Conservation (phyloP, 1,284 basidiomycete genomes). For the Takashimella koratensis region DNA sequence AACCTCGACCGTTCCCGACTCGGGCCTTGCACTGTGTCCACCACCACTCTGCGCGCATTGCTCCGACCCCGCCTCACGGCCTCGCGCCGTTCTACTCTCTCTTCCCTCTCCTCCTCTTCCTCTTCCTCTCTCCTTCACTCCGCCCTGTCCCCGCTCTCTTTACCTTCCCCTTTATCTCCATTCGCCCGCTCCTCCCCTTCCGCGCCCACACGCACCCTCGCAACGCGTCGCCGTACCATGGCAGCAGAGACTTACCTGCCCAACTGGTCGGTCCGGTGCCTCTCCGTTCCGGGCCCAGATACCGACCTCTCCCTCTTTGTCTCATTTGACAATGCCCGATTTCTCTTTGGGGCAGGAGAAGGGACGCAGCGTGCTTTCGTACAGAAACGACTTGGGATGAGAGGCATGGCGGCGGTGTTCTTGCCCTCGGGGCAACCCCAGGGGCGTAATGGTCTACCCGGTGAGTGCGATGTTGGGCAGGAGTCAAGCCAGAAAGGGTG, state of each 20-base stretch:
- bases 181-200: neutral
- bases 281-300: conserved; percentile 59
- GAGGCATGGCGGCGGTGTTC: conserved; percentile 66
- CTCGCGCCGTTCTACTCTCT: neutral
- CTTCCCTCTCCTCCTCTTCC: neutral
- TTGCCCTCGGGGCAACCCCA: conserved; percentile 63
- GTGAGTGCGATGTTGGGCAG: no score
- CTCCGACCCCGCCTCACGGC: neutral
- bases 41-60: no score
- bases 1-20: no score
- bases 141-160: neutral
- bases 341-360: conserved; percentile 82
- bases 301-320: conserved; percentile 72
- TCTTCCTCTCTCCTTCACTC: neutral
- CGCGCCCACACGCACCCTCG: neutral
- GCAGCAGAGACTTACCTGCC: conserved; percentile 13
- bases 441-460: conserved; percentile 61
- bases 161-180: neutral
- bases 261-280: conserved; percentile 44
- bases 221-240: neutral
- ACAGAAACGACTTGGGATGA: conserved; percentile 63
- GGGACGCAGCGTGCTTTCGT: conserved; percentile 69
- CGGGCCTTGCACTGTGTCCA: no score
- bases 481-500: neutral
- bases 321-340: conserved; percentile 70